A percentile compares a stretch with the other conserved stretches of the same genome.
phyloP scores from a whole-genome alignment of 257 asterid species.

The Ballota nigra region DNA sequence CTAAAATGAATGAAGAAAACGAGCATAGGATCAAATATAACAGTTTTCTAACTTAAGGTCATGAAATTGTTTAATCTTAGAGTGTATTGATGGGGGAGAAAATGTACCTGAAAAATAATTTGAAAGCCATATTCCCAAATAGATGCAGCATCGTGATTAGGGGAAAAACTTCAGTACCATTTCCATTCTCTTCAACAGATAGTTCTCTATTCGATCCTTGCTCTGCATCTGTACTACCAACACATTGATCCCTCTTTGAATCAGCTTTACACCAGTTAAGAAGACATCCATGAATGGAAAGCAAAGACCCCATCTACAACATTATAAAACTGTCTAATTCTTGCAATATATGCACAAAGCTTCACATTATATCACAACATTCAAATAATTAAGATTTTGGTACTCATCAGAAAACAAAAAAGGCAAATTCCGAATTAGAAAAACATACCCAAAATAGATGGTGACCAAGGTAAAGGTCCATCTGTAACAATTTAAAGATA shows the following conservation, averaged over 20 bases:
- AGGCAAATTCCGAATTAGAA: no score
- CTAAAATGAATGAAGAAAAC: slow-evolving; percentile 29
- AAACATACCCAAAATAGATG: slow-evolving; percentile 67
- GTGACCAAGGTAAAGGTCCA: slow-evolving; percentile 89
- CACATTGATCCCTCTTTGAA: slow-evolving; percentile 18
- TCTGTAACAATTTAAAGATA: slow-evolving; percentile 40
- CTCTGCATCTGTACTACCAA: slow-evolving; percentile 40
- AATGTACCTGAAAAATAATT: slow-evolving; percentile 68
- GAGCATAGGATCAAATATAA: neutral
- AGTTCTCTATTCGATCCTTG: slow-evolving; percentile 42
- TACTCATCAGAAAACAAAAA: no score
- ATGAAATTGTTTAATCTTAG: no score
- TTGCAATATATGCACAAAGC: neutral
- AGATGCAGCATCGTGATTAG: slow-evolving; percentile 39
- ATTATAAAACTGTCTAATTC: slow-evolving; percentile 5
- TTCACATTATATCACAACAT: no score
- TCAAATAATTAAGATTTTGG: no score
- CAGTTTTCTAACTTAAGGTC: no score
- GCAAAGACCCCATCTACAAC: slow-evolving; percentile 60
- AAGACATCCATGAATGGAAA: slow-evolving; percentile 59
- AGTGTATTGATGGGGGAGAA: no score
- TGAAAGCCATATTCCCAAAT: slow-evolving; percentile 59
- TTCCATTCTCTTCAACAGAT: slow-evolving; percentile 33
- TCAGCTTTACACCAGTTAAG: slow-evolving; percentile 26
- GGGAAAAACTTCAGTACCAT: slow-evolving; percentile 25